Evolutionary conservation across 2,329 filamentous ascomycete species (phyloP), one percentile per base, ranked within the genome.

Genomic region (Aspergillus costaricaensis): DNA sequence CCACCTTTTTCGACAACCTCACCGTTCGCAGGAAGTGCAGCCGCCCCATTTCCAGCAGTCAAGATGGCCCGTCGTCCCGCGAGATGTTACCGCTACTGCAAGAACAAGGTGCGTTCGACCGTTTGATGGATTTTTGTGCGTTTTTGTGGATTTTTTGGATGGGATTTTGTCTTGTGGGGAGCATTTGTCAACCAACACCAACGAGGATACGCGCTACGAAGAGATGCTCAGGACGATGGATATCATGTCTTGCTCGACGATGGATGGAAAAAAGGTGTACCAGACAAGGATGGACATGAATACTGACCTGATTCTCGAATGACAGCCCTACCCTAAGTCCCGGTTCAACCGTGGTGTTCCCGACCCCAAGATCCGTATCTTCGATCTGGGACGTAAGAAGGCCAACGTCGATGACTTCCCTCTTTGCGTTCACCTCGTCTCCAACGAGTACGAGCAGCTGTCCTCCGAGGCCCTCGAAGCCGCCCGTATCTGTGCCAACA

Each of bases 81-180:
- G 80, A 91, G 95, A 87, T 99, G 95, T 87, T 99, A 96, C 89
- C 90, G 95, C 80, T 99, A 99, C 91, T 99, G 95, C 93, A 99
- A 99, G 92, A 99, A 98, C 90, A 97, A 97, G 92, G 92, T 96
- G 81, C 84, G 90, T 63, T 36, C 60, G 66, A 67, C 61, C 10
- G 53, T 55, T 60, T 54, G 62, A 66, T 60, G 59, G 57, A 43
- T 66, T 66, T 58, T 64, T 62, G 66, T 60, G 62, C 70, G 64
- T 69, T 74, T 74, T 65, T 71, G 69, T 70, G 58, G 59, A 53
- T 68, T 64, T 65, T 64, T 65, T 59, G 54, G 52, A 59, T 53
- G 62, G 63, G 59, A 59, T 64, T 57, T 73, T 73, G 68, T 68
- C 67, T 72, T 74, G 70, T 76, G 73, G 71, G 68, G 59, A 44